Base-by-base conservation (phyloP, 306 rosid genomes). In the Vigna unguiculata region DNA sequence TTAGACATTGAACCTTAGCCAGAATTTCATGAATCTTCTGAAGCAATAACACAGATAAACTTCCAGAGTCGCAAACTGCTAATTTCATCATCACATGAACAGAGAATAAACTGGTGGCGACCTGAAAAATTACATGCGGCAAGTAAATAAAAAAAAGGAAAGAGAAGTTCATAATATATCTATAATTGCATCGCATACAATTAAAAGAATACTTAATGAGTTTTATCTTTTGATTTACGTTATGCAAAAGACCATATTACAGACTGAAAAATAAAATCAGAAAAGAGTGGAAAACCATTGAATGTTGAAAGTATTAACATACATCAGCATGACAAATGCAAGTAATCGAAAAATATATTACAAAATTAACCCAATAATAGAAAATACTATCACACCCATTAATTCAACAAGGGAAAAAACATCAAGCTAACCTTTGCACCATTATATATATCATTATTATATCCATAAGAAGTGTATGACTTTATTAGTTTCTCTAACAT, bases 41-140 rank as follows among this genome's bases (percentile, higher is more conserved):
- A 81, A 85, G 80, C 74, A 89, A 81, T 72, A 91, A 84, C 72
- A 90, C 84, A 6, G 97, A 92, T 84, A 95, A 82, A 86, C 91
- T 95, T 78, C 98, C 97, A 11, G 85, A 76, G 75, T 86, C 86
- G 48, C 85, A 82, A 17, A 66, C 80, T 28, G 86, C 86, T 79
- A 87, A 83, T 85, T 89, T 92, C 75, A 78, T 86, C 91, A 95
- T 87, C 83, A 82, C 88, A 88, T 87, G 92, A 81, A 90, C 93
- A 16, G 85, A 76, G 72, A 92, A 88, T 79, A 89, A 78, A 88
- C 93, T 82, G 48, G 89, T 82, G 61, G 95, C 93, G 52, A 95
- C 96, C 98, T 95, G 91, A 64, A 75, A 82, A 77, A 17, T 72
- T 82, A 60, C 71, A 82, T 14, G 20, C 16, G 53, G 79, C 16